Conservation (phyloP, 2,329 filamentous ascomycete genomes). For the Aspergillus sp. region DNA sequence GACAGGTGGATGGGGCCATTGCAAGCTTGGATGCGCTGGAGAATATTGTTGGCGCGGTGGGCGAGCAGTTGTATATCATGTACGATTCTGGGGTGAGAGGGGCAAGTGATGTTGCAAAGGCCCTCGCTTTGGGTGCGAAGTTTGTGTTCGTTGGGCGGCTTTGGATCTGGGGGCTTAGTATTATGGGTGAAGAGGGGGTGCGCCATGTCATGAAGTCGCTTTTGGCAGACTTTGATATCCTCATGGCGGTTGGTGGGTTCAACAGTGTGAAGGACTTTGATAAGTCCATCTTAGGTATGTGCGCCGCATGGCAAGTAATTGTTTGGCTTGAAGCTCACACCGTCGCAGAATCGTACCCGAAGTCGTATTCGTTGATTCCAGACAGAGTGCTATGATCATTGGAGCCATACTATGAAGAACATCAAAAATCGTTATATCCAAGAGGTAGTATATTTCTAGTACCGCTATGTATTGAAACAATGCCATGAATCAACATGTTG, state of each 20-base stretch:
- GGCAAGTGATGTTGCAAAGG: slow-evolving; percentile 61
- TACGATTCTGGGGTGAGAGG: slow-evolving; percentile 61
- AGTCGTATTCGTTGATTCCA: slow-evolving; percentile 39
- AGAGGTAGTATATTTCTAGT: not conserved
- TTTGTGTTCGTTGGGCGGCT: slow-evolving; percentile 63
- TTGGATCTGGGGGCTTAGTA: slow-evolving; percentile 61
- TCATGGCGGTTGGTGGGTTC: slow-evolving; percentile 60
- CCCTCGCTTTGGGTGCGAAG: slow-evolving; percentile 60
- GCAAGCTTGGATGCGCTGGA: slow-evolving; percentile 61
- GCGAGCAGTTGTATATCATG: slow-evolving; percentile 55
- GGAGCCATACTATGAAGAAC: not conserved
- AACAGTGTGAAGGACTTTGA: slow-evolving; percentile 55
- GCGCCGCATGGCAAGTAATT: not conserved
- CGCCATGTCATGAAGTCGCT: slow-evolving; percentile 62
- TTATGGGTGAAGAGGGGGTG: slow-evolving; percentile 61
- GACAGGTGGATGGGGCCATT: slow-evolving; percentile 63
- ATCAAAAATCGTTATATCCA: not conserved
- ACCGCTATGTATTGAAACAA: not conserved
- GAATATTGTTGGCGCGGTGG: slow-evolving; percentile 56
- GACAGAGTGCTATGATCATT: slow-evolving; percentile 27
- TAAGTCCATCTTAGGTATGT: slow-evolving; percentile 34
- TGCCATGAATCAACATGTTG: slow-evolving; percentile 10
- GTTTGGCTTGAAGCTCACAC: not conserved
- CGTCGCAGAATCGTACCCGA: slow-evolving; percentile 43
- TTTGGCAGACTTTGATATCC: slow-evolving; percentile 62